Percentiles rank a stretch among this genome's conserved stretches.
Evolutionary conservation across 225 moss, liverwort and hornwort genomes (phyloP).

Genomic region (Takakia lepidozioides): DNA sequence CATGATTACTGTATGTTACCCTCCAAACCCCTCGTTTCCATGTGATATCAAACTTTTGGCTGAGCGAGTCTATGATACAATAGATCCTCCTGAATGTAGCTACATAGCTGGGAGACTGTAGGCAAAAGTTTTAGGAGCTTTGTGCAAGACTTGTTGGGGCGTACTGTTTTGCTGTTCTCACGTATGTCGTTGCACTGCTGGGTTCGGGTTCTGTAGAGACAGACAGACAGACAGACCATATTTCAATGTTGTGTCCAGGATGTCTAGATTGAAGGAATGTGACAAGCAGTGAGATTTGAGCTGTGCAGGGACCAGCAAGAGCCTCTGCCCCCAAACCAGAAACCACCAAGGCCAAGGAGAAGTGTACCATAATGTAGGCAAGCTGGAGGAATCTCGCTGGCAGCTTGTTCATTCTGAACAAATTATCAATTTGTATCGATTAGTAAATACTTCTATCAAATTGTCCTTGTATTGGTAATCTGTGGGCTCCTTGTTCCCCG

Average conservation of each 20-base stretch:
- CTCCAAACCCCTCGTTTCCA: not conserved
- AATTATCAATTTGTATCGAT: slow-evolving; percentile 5
- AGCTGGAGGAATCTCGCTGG: slow-evolving; percentile 13
- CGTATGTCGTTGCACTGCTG: not conserved
- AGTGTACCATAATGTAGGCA: slow-evolving; percentile 97
- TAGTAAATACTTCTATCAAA: slow-evolving; percentile 28
- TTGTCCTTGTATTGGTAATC: too few species aligned
- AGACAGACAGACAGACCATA: not conserved
- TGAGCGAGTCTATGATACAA: too few species aligned
- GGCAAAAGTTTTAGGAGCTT: too few species aligned
- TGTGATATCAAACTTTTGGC: not conserved
- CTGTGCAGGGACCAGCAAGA: slow-evolving; percentile 65
- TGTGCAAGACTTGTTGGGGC: too few species aligned
- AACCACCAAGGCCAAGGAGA: slow-evolving; percentile 51
- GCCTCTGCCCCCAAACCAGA: slow-evolving; percentile 52
- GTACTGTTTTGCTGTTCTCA: not conserved
- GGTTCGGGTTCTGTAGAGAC: too few species aligned
- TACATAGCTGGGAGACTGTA: not conserved
- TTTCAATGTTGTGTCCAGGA: not conserved
- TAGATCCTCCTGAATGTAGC: not conserved
- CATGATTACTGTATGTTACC: slow-evolving; percentile 52
- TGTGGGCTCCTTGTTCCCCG: too few species aligned
- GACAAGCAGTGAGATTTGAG: slow-evolving; percentile 9
- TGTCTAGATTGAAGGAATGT: slow-evolving; percentile 1
- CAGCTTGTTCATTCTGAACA: slow-evolving; percentile 4